Conservation (phyloP, 1,284 basidiomycete genomes). For the Coniferiporia sulphurascens region DNA sequence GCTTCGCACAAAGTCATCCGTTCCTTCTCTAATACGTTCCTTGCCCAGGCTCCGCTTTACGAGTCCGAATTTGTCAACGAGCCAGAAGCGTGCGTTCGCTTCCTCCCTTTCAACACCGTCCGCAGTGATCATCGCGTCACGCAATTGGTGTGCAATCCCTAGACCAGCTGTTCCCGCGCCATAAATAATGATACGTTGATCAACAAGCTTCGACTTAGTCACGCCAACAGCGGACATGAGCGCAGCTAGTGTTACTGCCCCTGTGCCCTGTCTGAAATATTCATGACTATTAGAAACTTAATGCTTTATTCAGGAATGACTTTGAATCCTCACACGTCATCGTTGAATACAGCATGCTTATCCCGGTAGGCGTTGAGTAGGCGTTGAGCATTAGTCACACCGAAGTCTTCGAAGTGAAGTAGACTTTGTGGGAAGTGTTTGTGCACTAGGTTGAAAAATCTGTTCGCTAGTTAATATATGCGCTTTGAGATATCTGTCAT, state of each 20-base stretch:
- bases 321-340: conserved; percentile 60
- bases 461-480: conserved; percentile 16
- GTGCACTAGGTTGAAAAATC: conserved; percentile 41
- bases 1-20: conserved; percentile 53
- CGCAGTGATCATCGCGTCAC: conserved; percentile 64
- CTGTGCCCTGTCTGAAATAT: conserved; percentile 69
- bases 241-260: conserved; percentile 79
- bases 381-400: conserved; percentile 68
- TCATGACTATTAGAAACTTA: background rate
- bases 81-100: conserved; percentile 63
- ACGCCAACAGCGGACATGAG: conserved; percentile 72
- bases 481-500: conserved; percentile 22
- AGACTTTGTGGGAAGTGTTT: conserved; percentile 45
- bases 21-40: conserved; percentile 45
- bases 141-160: conserved; percentile 69
- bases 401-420: conserved; percentile 78
- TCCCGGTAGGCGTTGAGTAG: conserved; percentile 66
- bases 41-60: conserved; percentile 46
- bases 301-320: background rate
- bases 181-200: conserved; percentile 76
- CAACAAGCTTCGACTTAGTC: conserved; percentile 60
- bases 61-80: conserved; percentile 57
- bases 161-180: conserved; percentile 82
- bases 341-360: conserved; percentile 72
- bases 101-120: conserved; percentile 53